Evolutionary conservation across 192 early-diverging fungal genomes (phyloP).

Genomic region (Entomortierella beljakovae): DNA sequence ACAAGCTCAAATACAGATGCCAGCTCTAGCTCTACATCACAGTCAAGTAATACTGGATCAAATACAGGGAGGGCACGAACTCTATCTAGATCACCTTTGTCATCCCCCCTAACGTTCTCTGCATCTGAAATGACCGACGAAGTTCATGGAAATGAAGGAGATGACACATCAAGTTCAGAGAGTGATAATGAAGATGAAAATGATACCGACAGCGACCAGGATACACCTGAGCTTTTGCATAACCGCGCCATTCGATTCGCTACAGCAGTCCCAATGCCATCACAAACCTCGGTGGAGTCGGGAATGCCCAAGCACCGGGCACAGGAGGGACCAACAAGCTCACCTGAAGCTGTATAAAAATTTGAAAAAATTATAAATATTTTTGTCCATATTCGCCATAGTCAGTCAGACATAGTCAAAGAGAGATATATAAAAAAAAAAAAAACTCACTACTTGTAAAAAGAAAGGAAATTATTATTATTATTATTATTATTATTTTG

Average conservation of each 20-base stretch:
- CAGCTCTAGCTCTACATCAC: neutral
- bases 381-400: too few relatives aligned
- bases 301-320: conserved; percentile 20
- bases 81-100: conserved; percentile 4
- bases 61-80: neutral
- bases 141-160: neutral
- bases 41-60: neutral
- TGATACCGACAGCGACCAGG: conserved; percentile 26
- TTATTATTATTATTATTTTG: too few relatives aligned
- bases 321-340: conserved; percentile 11
- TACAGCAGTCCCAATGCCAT: conserved; percentile 12
- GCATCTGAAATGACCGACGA: neutral
- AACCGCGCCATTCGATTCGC: conserved; percentile 44
- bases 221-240: conserved; percentile 28
- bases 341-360: conserved; percentile 17
- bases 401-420: too few relatives aligned
- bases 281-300: neutral
- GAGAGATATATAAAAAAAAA: too few relatives aligned
- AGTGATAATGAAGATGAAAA: neutral
- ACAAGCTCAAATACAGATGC: neutral
- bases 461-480: too few relatives aligned
- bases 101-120: neutral
- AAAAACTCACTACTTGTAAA: too few relatives aligned
- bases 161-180: neutral
- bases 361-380: too few relatives aligned